phyloP scores from a whole-genome alignment of 495 filamentous ascomycete species.

The Penicillium desertorum region DNA sequence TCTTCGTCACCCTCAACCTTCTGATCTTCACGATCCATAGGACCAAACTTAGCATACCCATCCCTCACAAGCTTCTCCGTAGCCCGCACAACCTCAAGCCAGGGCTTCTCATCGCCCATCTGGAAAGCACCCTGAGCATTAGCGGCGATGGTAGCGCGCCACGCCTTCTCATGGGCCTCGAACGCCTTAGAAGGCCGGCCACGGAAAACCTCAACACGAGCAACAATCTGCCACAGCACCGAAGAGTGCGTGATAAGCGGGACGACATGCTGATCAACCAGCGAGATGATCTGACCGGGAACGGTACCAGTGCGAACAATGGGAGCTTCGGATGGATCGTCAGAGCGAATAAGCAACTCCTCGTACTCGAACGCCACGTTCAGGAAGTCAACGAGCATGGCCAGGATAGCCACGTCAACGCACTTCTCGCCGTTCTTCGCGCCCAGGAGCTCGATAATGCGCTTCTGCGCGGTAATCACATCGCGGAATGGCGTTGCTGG shows the following conservation, averaged over 20 bases:
- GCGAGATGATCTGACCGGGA: slow-evolving; percentile 58
- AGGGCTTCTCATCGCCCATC: slow-evolving; percentile 49
- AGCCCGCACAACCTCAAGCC: slow-evolving; percentile 48
- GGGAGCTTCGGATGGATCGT: slow-evolving; percentile 21
- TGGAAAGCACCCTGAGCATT: slow-evolving; percentile 50
- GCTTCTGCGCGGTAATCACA: slow-evolving; percentile 66
- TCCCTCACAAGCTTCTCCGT: slow-evolving; percentile 49
- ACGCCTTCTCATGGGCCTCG: slow-evolving; percentile 83
- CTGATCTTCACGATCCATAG: slow-evolving; percentile 39
- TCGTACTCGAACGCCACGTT: slow-evolving; percentile 52
- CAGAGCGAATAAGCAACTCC: slow-evolving; percentile 30
- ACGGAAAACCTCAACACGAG: slow-evolving; percentile 68
- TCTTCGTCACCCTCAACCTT: slow-evolving; percentile 28
- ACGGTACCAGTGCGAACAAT: slow-evolving; percentile 47
- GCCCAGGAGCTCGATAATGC: slow-evolving; percentile 73
- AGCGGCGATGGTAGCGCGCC: slow-evolving; percentile 63
- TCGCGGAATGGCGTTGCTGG: slow-evolving; percentile 70
- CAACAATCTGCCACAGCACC: slow-evolving; percentile 71
- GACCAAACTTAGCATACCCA: slow-evolving; percentile 50
- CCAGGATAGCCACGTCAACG: slow-evolving; percentile 71
- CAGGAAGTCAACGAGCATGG: slow-evolving; percentile 68
- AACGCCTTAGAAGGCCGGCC: slow-evolving; percentile 67
- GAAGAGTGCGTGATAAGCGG: slow-evolving; percentile 81
- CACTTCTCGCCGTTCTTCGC: slow-evolving; percentile 68
- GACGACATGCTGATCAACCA: slow-evolving; percentile 68